Evolutionary conservation across 2,329 filamentous ascomycete genomes (phyloP), one percentile per base, ranked within the genome.

Genomic region (Cryphonectria radicalis): DNA sequence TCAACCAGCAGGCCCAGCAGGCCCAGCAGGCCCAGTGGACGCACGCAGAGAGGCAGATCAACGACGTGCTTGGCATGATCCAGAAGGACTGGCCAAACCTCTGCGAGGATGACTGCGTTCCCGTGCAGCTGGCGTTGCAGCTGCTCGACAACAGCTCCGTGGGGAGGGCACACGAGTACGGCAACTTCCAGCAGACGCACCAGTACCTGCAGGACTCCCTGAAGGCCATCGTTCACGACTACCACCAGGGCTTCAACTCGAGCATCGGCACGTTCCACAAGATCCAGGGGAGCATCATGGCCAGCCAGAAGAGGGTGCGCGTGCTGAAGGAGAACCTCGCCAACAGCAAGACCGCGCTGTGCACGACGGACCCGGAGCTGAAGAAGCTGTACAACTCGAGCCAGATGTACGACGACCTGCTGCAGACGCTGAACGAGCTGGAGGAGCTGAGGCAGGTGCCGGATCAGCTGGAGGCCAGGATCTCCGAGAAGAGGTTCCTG

Each of bases 261-360:
- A 98, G 95, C 66, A 98, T 99, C 74, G 96, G 95, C 80, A 98
- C 95, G 28, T 99, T 98, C 79, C 97, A 99, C 85, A 98, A 97
- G 82, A 99, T 99, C 73, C 96, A 99, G 81, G 90, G 91, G 67
- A 97, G 94, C 81, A 96, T 99, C 75, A 93, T 95, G 77, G 86
- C 89, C 66, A 97, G 94, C 22, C 96, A 99, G 81, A 91, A 91
- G 77, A 90, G 94, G 72, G 93, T 99, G 68, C 90, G 95, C 71
- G 85, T 87, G 17, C 85, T 99, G 73, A 96, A 95, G 80, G 90
- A 94, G 70, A 94, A 93, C n/a, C 85, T 99, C 70, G 88, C 91
- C 19, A 88, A 90, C 68, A 92, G 95, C 62, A 97, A 97, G 81
- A 86, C 88, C 5, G 95, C 92, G 75, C 88, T 99, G 63, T 92